phyloP scores from a whole-genome alignment of 2,329 filamentous ascomycete species.

The Cordyceps cicadae region DNA sequence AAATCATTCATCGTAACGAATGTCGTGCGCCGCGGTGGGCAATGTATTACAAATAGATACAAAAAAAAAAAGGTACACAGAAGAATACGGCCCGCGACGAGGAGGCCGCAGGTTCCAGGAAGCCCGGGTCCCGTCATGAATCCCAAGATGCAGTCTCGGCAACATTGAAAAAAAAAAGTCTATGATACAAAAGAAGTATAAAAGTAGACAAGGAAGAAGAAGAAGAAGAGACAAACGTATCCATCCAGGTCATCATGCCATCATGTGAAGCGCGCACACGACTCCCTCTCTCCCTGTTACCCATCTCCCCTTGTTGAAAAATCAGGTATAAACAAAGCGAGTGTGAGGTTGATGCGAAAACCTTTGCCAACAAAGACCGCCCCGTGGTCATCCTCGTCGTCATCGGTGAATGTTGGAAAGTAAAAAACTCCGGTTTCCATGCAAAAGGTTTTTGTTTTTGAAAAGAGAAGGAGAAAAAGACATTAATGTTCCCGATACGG shows the following conservation, averaged over 20 bases:
- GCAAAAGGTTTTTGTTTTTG: neutral
- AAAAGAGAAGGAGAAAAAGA: neutral
- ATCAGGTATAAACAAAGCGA: neutral
- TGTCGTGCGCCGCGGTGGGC: neutral
- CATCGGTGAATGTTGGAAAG: neutral
- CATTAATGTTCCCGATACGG: neutral
- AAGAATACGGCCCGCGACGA: neutral
- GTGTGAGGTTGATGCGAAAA: conserved; percentile 1
- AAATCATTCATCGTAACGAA: neutral
- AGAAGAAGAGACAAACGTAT: neutral
- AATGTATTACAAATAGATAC: conserved; percentile 1
- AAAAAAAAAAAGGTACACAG: neutral
- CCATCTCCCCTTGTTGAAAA: neutral
- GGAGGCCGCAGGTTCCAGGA: too few species aligned
- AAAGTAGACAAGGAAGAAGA: neutral
- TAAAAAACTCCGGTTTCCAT: conserved; percentile 14
- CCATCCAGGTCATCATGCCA: conserved; percentile 7
- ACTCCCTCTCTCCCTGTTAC: neutral
- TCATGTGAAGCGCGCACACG: neutral
- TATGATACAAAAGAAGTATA: neutral
- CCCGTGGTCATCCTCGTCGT: neutral
- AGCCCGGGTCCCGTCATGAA: neutral
- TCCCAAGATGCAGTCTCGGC: neutral
- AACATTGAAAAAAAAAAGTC: neutral
- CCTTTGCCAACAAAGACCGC: neutral